A percentile compares a stretch with the other conserved stretches of the same genome.
phyloP scores from a whole-genome alignment of 371 early-diverging fungal species.

The Cokeromyces recurvatus region DNA sequence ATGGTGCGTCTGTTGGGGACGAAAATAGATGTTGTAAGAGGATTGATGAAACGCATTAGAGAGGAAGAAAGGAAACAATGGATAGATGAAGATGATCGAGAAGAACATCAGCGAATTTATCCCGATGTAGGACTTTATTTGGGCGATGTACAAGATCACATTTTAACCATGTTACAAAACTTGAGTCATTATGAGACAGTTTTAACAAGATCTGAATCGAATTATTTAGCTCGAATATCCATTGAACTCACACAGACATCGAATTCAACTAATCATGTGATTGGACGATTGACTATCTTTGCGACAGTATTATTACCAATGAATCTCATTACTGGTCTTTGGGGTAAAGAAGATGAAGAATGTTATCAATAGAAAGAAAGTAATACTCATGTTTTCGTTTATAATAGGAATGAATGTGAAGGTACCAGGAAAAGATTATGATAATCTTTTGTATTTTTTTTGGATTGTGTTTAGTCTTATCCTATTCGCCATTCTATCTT shows the following conservation, averaged over 20 bases:
- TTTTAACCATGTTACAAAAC: slow-evolving; percentile 89
- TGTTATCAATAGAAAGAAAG: too few relatives aligned
- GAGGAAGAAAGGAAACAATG: too few relatives aligned
- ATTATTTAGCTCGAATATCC: slow-evolving; percentile 93
- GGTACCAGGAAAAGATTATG: slow-evolving; percentile 59
- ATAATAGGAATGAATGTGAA: slow-evolving; percentile 75
- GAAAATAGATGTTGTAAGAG: slow-evolving; percentile 78
- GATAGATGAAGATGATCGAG: neutral
- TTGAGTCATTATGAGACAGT: slow-evolving; percentile 87
- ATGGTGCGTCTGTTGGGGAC: slow-evolving; percentile 65
- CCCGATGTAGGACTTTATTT: slow-evolving; percentile 74
- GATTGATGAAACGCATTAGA: slow-evolving; percentile 67
- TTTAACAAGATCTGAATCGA: slow-evolving; percentile 86
- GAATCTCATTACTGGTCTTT: slow-evolving; percentile 90
- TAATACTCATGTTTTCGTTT: too few relatives aligned
- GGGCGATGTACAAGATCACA: slow-evolving; percentile 93
- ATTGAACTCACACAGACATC: slow-evolving; percentile 93
- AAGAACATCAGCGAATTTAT: neutral
- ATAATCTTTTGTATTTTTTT: slow-evolving; percentile 35
- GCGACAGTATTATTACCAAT: slow-evolving; percentile 90
- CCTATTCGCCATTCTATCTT: slow-evolving; percentile 30
- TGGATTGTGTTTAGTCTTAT: slow-evolving; percentile 29
- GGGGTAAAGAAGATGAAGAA: slow-evolving; percentile 95
- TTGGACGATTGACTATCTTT: slow-evolving; percentile 86
- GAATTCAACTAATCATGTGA: slow-evolving; percentile 84